Conservation (phyloP, 768 basidiomycete species). For the Megacollybia marginata region DNA sequence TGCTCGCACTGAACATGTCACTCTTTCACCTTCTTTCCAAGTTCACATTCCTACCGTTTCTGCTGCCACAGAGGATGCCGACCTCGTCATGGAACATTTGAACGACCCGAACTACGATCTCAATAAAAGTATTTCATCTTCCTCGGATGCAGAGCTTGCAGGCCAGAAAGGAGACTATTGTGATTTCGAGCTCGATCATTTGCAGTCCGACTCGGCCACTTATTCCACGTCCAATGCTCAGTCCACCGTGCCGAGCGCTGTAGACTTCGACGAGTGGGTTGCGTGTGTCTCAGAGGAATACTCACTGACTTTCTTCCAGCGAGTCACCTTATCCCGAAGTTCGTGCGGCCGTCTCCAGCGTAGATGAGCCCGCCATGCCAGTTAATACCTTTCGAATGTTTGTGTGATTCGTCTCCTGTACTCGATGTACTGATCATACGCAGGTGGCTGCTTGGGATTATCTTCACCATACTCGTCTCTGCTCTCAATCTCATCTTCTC, state of each 20-base stretch:
- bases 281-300: not conserved
- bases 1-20: no score
- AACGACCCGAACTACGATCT: slow-evolving; percentile 80
- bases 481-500: slow-evolving; percentile 59
- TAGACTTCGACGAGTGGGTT: slow-evolving; percentile 70
- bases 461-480: slow-evolving; percentile 49
- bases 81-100: slow-evolving; percentile 63
- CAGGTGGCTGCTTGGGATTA: slow-evolving; percentile 67
- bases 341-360: slow-evolving; percentile 72
- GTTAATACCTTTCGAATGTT: slow-evolving; percentile 77
- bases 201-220: slow-evolving; percentile 30
- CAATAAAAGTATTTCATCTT: slow-evolving; percentile 34
- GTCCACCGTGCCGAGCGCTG: slow-evolving; percentile 47
- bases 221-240: slow-evolving; percentile 21
- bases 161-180: not conserved
- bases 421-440: not conserved
- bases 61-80: slow-evolving; percentile 61
- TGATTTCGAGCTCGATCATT: slow-evolving; percentile 27
- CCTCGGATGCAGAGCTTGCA: slow-evolving; percentile 28
- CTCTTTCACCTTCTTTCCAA: no score
- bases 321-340: slow-evolving; percentile 91
- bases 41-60: slow-evolving; percentile 28
- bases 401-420: slow-evolving; percentile 10
- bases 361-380: slow-evolving; percentile 75
- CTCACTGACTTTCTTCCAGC: slow-evolving; percentile 25